Evolutionary conservation across 1,284 basidiomycete genomes (phyloP).

Genomic region (Leccinum variabile): DNA sequence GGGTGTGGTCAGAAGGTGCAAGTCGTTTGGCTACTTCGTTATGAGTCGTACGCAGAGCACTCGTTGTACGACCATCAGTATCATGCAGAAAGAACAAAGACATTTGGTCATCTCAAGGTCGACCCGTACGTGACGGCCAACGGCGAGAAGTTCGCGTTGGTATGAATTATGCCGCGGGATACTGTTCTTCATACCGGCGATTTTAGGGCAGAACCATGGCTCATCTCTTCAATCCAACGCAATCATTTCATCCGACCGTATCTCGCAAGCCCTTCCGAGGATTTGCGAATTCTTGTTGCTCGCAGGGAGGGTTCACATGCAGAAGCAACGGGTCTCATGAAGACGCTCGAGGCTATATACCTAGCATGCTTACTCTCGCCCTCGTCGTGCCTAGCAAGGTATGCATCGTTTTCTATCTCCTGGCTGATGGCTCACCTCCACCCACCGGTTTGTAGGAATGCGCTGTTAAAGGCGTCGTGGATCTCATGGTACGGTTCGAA

Average conservation of each 20-base stretch:
- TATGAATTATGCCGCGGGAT: slow-evolving; percentile 37
- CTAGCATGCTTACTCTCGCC: slow-evolving; percentile 61
- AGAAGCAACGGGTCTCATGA: slow-evolving; percentile 25
- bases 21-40: slow-evolving; percentile 40
- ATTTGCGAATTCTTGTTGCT: slow-evolving; percentile 29
- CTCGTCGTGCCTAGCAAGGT: slow-evolving; percentile 74
- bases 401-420: slow-evolving; percentile 8
- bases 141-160: slow-evolving; percentile 45
- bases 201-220: slow-evolving; percentile 40
- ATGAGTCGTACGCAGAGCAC: slow-evolving; percentile 69
- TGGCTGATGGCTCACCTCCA: neutral
- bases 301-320: slow-evolving; percentile 27
- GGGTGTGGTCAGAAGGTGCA: no score
- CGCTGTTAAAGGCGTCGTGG: slow-evolving; percentile 67
- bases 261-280: slow-evolving; percentile 39
- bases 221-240: slow-evolving; percentile 24
- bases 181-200: slow-evolving; percentile 91
- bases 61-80: slow-evolving; percentile 51
- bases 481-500: slow-evolving; percentile 65
- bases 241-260: slow-evolving; percentile 76
- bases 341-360: slow-evolving; percentile 78
- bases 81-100: slow-evolving; percentile 53
- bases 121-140: slow-evolving; percentile 47
- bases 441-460: slow-evolving; percentile 46
- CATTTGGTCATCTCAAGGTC: slow-evolving; percentile 66